Evolutionary conservation across 2,329 filamentous ascomycete species (phyloP).

Genomic region (Zopfia rhizophila): DNA sequence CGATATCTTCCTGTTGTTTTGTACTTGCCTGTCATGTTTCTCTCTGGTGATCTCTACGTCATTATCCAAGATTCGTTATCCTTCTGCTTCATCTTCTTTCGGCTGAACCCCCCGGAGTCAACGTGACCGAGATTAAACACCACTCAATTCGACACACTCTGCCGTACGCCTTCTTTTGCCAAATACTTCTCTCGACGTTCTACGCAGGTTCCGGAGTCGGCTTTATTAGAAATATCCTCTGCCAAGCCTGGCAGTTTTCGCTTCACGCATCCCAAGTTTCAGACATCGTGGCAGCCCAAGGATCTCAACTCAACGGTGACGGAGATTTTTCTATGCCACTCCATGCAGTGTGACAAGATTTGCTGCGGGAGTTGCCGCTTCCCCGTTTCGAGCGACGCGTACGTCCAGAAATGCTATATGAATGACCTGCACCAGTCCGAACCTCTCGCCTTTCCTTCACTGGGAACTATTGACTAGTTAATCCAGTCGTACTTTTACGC

Average conservation of each 20-base stretch:
- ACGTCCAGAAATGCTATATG: slow-evolving; percentile 27
- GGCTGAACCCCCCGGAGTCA: slow-evolving; percentile 1
- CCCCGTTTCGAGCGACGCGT: slow-evolving; percentile 32
- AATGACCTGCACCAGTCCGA: slow-evolving; percentile 7
- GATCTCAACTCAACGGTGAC: slow-evolving; percentile 23
- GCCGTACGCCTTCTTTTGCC: slow-evolving; percentile 6
- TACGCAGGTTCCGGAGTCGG: slow-evolving; percentile 19
- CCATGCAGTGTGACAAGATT: slow-evolving; percentile 30
- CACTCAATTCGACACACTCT: not conserved
- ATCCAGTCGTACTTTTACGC: too few species aligned
- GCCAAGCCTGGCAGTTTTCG: slow-evolving; percentile 33
- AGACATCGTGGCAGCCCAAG: slow-evolving; percentile 22
- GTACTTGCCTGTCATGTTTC: too few species aligned
- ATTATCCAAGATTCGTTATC: slow-evolving; percentile 1
- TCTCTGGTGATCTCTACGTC: slow-evolving; percentile 9
- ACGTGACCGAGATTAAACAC: slow-evolving; percentile 6
- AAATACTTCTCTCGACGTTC: slow-evolving; percentile 8
- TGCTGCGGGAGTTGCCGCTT: slow-evolving; percentile 28
- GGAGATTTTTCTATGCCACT: slow-evolving; percentile 25
- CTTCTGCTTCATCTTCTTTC: slow-evolving; percentile 7
- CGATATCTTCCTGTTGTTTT: not conserved
- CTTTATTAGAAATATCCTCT: slow-evolving; percentile 25
- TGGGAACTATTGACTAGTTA: too few species aligned
- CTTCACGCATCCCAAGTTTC: slow-evolving; percentile 45
- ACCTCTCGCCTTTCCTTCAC: too few species aligned